These are phyloP conservation scores for Trichophyton rubrum DNA, from an alignment of 2,329 filamentous ascomycete species.

Conservation along the genomic window DNA sequence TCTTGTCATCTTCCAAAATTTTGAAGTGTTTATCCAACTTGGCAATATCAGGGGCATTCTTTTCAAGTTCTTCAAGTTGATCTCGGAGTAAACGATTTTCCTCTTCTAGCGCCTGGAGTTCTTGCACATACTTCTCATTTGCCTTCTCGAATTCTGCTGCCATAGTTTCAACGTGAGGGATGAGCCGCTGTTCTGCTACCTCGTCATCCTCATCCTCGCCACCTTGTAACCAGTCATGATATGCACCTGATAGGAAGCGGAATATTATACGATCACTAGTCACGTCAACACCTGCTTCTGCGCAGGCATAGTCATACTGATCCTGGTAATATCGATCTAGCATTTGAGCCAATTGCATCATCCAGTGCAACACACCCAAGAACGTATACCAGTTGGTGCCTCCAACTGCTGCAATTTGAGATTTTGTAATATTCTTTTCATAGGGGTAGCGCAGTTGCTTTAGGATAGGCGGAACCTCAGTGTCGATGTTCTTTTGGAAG, in stretches of 20 bases:
- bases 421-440: constrained; percentile 91
- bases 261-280: constrained; percentile 87
- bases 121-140: constrained; percentile 72
- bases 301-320: constrained; percentile 79
- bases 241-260: constrained; percentile 77
- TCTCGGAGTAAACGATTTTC: constrained; percentile 70
- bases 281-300: constrained; percentile 78
- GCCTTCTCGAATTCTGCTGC: constrained; percentile 71
- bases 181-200: constrained; percentile 63
- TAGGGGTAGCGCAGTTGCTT: constrained; percentile 93
- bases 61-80: constrained; percentile 82
- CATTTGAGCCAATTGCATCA: constrained; percentile 96
- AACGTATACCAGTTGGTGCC: constrained; percentile 97
- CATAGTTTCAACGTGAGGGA: constrained; percentile 80
- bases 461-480: constrained; percentile 82
- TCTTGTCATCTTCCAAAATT: constrained; percentile 85
- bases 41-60: constrained; percentile 68
- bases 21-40: constrained; percentile 81
- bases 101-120: constrained; percentile 72
- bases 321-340: constrained; percentile 68
- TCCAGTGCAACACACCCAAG: constrained; percentile 88
- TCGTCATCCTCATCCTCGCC: constrained; percentile 80
- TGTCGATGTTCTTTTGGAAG: constrained; percentile 89
- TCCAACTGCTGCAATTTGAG: constrained; percentile 84
- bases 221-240: constrained; percentile 86